phyloP scores from a whole-genome alignment of 2,329 filamentous ascomycete species.

The Calonectria henricotiae region DNA sequence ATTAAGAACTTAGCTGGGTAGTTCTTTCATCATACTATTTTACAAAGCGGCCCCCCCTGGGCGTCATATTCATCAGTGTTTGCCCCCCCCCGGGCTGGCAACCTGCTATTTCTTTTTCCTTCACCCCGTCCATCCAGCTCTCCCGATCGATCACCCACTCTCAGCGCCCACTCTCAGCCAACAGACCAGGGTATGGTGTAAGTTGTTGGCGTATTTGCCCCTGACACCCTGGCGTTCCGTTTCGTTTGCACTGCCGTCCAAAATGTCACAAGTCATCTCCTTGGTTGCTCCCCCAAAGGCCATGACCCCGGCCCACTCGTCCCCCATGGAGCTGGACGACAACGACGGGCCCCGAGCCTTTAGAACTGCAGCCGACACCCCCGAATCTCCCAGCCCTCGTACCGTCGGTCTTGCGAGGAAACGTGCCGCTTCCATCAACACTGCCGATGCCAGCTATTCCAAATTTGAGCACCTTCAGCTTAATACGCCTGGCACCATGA shows the following conservation, averaged over 20 bases:
- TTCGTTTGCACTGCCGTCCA: conserved; percentile 45
- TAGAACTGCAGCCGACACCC: conserved; percentile 44
- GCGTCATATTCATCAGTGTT: conserved; percentile 15
- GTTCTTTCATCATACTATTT: conserved; percentile 29
- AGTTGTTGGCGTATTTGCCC: conserved; percentile 31
- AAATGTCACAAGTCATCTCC: conserved; percentile 54
- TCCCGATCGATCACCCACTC: conserved; percentile 34
- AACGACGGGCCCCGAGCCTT: conserved; percentile 45
- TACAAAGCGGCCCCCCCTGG: neutral
- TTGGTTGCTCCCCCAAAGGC: conserved; percentile 50
- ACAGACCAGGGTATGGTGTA: conserved; percentile 33
- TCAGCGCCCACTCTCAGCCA: conserved; percentile 23
- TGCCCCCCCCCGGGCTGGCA: neutral
- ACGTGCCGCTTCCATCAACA: conserved; percentile 65
- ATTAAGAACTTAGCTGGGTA: neutral
- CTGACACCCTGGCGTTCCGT: conserved; percentile 33
- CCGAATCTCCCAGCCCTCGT: conserved; percentile 51
- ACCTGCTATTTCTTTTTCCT: conserved; percentile 25
- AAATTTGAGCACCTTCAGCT: conserved; percentile 54
- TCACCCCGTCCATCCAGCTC: neutral
- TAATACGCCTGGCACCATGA: conserved; percentile 52
- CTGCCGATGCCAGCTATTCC: conserved; percentile 62
- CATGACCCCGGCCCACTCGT: conserved; percentile 49
- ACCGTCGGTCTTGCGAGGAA: conserved; percentile 57
- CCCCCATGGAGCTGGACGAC: conserved; percentile 48